Evolutionary conservation across 306 rosid species (phyloP).

Genomic region (Argentina anserina): DNA sequence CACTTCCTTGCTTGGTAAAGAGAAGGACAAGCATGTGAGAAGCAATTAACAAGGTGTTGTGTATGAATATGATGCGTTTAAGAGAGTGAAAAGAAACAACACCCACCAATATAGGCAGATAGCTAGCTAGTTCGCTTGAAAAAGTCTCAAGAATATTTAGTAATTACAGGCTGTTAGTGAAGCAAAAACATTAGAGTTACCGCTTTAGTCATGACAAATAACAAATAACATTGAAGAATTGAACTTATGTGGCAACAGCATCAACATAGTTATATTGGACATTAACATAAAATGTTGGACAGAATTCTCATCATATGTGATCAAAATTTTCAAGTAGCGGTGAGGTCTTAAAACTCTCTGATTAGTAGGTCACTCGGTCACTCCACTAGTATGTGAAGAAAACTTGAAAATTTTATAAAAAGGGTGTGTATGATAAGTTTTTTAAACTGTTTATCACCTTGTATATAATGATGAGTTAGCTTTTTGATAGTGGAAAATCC

Average conservation of each 20-base stretch:
- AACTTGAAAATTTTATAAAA: background rate
- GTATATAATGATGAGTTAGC: no score
- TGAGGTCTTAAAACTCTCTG: no score
- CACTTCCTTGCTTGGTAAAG: background rate
- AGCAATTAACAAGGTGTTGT: background rate
- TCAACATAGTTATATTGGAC: no score
- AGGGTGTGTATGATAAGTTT: background rate
- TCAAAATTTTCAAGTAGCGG: no score
- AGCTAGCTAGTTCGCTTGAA: background rate
- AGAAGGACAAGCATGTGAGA: background rate
- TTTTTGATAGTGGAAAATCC: background rate
- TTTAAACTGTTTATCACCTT: background rate
- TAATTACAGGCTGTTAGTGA: background rate
- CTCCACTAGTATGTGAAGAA: background rate
- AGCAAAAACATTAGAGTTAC: no score
- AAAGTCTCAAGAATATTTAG: background rate
- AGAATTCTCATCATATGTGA: background rate
- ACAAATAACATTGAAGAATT: no score
- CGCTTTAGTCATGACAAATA: no score
- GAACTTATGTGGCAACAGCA: no score
- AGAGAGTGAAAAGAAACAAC: background rate
- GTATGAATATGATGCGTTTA: background rate
- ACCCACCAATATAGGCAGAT: background rate
- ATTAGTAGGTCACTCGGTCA: no score
- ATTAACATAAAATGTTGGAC: background rate